phyloP scores from a whole-genome alignment of 108 stramenopile species.

The Parmales sp. region DNA sequence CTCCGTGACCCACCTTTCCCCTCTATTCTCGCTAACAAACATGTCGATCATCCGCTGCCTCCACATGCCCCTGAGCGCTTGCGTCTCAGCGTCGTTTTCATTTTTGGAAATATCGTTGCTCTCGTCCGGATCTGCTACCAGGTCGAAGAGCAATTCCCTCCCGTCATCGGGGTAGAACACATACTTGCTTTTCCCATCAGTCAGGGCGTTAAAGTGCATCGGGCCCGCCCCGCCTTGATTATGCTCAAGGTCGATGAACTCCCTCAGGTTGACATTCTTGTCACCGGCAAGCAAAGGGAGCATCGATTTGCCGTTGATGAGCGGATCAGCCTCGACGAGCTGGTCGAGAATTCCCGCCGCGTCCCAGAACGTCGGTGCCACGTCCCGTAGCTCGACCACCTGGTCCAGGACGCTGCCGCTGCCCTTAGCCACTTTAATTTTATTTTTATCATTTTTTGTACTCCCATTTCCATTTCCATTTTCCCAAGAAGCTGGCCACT shows the following conservation, averaged over 20 bases:
- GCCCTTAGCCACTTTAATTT: no score
- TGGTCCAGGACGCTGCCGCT: background rate
- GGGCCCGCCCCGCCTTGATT: constrained; percentile 1
- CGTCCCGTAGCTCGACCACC: constrained; percentile 30
- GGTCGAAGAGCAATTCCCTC: constrained; percentile 27
- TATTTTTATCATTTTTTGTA: background rate
- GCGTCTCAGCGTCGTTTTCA: background rate
- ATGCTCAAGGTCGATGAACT: constrained; percentile 34
- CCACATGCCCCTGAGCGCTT: constrained; percentile 12
- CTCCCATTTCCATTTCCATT: background rate
- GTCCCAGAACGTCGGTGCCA: constrained; percentile 29
- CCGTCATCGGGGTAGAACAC: constrained; percentile 25
- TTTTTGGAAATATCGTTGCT: constrained; percentile 16
- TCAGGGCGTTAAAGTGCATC: constrained; percentile 32
- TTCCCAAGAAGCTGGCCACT: background rate
- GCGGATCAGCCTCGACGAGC: constrained; percentile 19
- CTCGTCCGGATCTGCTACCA: constrained; percentile 26
- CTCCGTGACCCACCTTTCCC: constrained; percentile 22
- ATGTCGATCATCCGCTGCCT: constrained; percentile 17
- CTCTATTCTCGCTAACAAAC: constrained; percentile 31
- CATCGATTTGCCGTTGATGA: constrained; percentile 27
- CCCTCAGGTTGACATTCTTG: constrained; percentile 12
- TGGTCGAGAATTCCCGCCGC: constrained; percentile 15
- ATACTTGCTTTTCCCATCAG: constrained; percentile 19
- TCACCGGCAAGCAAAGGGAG: constrained; percentile 18